Base-by-base conservation (phyloP, 371 early-diverging fungal species). In the Parasitella parasitica region DNA sequence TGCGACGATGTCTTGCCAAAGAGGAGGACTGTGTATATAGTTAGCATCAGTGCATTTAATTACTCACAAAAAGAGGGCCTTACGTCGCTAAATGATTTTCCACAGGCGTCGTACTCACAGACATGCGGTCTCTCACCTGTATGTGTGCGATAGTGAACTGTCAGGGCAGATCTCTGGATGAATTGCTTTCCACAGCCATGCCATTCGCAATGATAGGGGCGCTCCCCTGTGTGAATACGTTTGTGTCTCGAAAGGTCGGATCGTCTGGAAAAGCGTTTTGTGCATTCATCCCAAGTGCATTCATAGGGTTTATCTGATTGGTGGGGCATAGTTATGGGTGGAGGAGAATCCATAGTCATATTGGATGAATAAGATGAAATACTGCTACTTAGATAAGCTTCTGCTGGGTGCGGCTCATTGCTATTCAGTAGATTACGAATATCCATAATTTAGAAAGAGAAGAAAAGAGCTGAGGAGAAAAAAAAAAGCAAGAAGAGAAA, bases 41-140 rank as follows among this genome's bases (percentile, higher is more conserved):
- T 57, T 57, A 28, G 35, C 15, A 22, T 20, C 6, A 16, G 26
- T 57, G 9, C 2, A 50, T 30, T 1, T n/a, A 38, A 27, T 26
- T 7, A 13, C 1, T 3, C 26, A 38, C 26, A 2, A 72, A 72
- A 65, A 6, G 11, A 32, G 4, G 1, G 11, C 11, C 80, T 72
- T 73, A 85, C 83, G 63, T 87, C 86, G 39, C 84, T 84, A 61
- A 88, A 88, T 24, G 86, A 72, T 70, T 85, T 85, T 15, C 80
- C 76, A 65, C 88, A 88, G 32, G 75, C 66, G 28, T 77, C 72
- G 20, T 83, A 77, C 72, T 88, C 84, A 60, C 92, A 92, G 28
- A 82, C 70, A 67, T 92, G 92, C 18, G 92, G 92, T 43, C 87
- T 78, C 64, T 91, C 93, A 16, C 92, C 92, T 7, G 92, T 86